These are phyloP conservation scores for Halophytophthora polymorphica DNA, from an alignment of 352 stramenopile genomes.

Conservation along the genomic window DNA sequence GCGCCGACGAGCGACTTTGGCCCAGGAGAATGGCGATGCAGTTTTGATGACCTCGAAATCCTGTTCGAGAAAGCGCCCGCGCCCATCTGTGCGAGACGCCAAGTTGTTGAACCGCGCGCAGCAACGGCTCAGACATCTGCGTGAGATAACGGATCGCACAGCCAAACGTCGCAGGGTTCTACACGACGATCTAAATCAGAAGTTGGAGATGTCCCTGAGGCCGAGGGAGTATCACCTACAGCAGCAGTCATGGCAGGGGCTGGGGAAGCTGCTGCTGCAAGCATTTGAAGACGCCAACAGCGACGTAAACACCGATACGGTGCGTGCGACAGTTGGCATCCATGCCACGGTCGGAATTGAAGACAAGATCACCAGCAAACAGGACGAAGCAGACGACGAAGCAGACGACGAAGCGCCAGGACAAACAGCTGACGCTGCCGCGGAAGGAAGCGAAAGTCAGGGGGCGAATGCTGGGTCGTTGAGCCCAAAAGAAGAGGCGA, in stretches of 20 bases:
- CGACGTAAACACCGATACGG: slow-evolving; percentile 16
- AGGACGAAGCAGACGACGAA: too few relatives aligned
- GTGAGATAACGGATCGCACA: slow-evolving; percentile 9
- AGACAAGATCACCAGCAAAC: background rate
- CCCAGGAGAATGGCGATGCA: background rate
- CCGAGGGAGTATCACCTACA: slow-evolving; percentile 39
- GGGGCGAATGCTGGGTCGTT: background rate
- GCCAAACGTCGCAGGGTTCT: slow-evolving; percentile 35
- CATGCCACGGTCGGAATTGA: slow-evolving; percentile 14
- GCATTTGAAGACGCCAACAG: slow-evolving; percentile 56
- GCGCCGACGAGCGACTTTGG: too few relatives aligned
- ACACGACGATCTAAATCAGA: slow-evolving; percentile 13
- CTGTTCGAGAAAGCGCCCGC: background rate
- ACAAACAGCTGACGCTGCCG: too few relatives aligned
- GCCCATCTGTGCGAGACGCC: slow-evolving; percentile 2
- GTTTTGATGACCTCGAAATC: too few relatives aligned
- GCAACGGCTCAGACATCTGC: slow-evolving; percentile 23
- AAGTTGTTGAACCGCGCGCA: slow-evolving; percentile 14
- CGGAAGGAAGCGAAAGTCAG: slow-evolving; percentile 3
- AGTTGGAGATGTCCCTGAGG: slow-evolving; percentile 12
- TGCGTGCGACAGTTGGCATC: slow-evolving; percentile 27
- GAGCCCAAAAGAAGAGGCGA: slow-evolving; percentile 2
- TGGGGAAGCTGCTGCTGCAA: slow-evolving; percentile 61
- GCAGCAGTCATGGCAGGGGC: slow-evolving; percentile 39
- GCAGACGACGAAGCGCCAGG: too few relatives aligned